Percentiles rank a stretch among this genome's conserved stretches.
Conservation (phyloP, 2,329 filamentous ascomycete species). For the Aureobasidium sp. region DNA sequence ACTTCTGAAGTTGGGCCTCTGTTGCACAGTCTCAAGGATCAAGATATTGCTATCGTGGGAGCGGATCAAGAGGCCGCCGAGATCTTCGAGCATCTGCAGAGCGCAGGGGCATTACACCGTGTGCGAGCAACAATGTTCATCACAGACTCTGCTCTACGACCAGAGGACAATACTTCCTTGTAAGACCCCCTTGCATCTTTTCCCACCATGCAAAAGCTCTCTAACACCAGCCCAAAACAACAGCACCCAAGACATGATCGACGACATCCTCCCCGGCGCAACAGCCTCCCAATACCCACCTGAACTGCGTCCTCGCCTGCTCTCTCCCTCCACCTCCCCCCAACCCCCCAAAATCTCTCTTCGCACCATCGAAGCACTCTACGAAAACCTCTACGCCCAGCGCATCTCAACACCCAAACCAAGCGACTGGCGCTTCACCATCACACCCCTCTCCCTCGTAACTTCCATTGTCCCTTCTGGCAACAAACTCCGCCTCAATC, state of each 20-base stretch:
- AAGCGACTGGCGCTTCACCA: slow-evolving; percentile 21
- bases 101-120: slow-evolving; percentile 18
- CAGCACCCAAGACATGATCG: slow-evolving; percentile 18
- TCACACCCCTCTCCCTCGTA: slow-evolving; percentile 17
- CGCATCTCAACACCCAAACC: slow-evolving; percentile 20
- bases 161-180: slow-evolving; percentile 21
- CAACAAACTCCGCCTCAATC: slow-evolving; percentile 17
- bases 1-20: slow-evolving; percentile 18
- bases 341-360: slow-evolving; percentile 20
- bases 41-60: slow-evolving; percentile 22
- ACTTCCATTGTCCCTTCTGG: slow-evolving; percentile 9
- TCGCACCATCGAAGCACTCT: slow-evolving; percentile 21
- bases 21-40: slow-evolving; percentile 16
- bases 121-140: slow-evolving; percentile 21
- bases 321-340: background rate
- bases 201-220: too few species aligned
- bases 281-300: slow-evolving; percentile 1
- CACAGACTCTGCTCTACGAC: slow-evolving; percentile 21
- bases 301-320: slow-evolving; percentile 1
- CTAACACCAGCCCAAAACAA: background rate
- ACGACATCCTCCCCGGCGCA: background rate
- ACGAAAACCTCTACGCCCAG: slow-evolving; percentile 23
- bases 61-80: slow-evolving; percentile 23
- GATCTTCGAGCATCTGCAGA: slow-evolving; percentile 22
- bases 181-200: background rate